Evolutionary conservation across 495 filamentous ascomycete genomes (phyloP).

Genomic region (Chaetomidium leptoderma): DNA sequence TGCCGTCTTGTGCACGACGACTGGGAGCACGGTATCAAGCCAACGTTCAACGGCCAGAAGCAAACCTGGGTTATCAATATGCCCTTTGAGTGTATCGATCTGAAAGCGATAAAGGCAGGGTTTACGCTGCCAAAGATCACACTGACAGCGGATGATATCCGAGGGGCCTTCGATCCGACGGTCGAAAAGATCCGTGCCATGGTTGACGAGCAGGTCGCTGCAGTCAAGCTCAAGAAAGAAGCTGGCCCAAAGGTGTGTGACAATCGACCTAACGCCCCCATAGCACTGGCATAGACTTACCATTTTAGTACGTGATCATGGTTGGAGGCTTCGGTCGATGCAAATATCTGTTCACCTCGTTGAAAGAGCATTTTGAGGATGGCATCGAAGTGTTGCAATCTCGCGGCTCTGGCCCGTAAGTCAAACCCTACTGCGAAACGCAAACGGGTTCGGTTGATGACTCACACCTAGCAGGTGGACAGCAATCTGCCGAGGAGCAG

Average conservation of each 20-base stretch:
- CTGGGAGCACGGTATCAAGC: constrained; percentile 24
- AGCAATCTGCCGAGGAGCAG: constrained; percentile 14
- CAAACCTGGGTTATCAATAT: constrained; percentile 3
- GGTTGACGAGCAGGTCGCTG: not conserved
- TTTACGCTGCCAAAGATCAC: not conserved
- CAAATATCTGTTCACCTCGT: constrained; percentile 2
- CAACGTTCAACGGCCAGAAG: not conserved
- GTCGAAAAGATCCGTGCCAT: not conserved
- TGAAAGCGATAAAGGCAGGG: not conserved
- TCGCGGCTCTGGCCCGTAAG: constrained; percentile 7
- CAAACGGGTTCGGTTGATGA: not conserved
- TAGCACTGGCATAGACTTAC: not conserved
- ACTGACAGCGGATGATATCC: not conserved
- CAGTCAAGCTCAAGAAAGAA: not conserved
- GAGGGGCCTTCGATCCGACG: not conserved
- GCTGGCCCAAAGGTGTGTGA: constrained; percentile 7
- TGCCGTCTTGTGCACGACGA: constrained; percentile 10
- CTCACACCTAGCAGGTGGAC: not conserved
- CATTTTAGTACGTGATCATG: constrained; percentile 6
- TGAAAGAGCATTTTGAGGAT: not conserved
- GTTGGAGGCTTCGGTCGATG: constrained; percentile 18
- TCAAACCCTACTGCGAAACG: not conserved
- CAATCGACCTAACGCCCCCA: not conserved
- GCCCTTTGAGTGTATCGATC: not conserved
- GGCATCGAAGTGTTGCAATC: constrained; percentile 15